phyloP scores from a whole-genome alignment of 225 moss, liverwort and hornwort species.

The Sphagnum tenellum region DNA sequence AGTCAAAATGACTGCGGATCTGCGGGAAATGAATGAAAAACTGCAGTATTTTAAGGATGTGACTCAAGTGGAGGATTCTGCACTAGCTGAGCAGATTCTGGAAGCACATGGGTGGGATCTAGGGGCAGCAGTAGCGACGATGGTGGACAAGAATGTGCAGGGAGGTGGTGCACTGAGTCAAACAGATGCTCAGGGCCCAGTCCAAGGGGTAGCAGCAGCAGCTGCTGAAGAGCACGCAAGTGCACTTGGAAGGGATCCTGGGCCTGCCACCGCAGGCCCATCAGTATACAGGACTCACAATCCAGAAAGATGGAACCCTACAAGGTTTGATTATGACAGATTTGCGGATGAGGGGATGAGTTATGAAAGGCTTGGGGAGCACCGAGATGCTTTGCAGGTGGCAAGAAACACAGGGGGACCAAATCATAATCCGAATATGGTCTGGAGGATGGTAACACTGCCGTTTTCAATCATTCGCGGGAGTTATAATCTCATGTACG shows the following conservation, averaged over 20 bases:
- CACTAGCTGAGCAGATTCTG: slow-evolving; percentile 75
- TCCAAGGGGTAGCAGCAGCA: slow-evolving; percentile 26
- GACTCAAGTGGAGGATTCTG: slow-evolving; percentile 63
- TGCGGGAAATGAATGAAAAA: slow-evolving; percentile 63
- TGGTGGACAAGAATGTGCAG: slow-evolving; percentile 48
- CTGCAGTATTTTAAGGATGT: slow-evolving; percentile 89
- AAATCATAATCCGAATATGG: slow-evolving; percentile 24
- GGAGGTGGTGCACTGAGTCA: slow-evolving; percentile 20
- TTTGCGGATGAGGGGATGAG: slow-evolving; percentile 20
- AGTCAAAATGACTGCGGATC: slow-evolving; percentile 21
- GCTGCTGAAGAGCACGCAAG: slow-evolving; percentile 23
- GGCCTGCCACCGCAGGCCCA: slow-evolving; percentile 35
- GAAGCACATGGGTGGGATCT: slow-evolving; percentile 94
- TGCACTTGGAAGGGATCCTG: slow-evolving; percentile 29
- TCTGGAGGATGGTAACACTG: slow-evolving; percentile 81
- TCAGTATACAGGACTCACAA: slow-evolving; percentile 23
- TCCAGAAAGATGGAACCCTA: slow-evolving; percentile 18
- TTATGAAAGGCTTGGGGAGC: slow-evolving; percentile 41
- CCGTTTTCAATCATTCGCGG: slow-evolving; percentile 88
- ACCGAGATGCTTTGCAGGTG: slow-evolving; percentile 33
- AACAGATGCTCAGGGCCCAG: slow-evolving; percentile 13
- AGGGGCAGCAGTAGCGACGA: slow-evolving; percentile 72
- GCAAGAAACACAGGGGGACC: slow-evolving; percentile 53
- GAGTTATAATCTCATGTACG: slow-evolving; percentile 80
- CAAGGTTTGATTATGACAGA: slow-evolving; percentile 51